Percentiles rank a stretch among this genome's conserved stretches.
Conservation (phyloP, 805 yeast genomes). For the Metschnikowia dekortorum region DNA sequence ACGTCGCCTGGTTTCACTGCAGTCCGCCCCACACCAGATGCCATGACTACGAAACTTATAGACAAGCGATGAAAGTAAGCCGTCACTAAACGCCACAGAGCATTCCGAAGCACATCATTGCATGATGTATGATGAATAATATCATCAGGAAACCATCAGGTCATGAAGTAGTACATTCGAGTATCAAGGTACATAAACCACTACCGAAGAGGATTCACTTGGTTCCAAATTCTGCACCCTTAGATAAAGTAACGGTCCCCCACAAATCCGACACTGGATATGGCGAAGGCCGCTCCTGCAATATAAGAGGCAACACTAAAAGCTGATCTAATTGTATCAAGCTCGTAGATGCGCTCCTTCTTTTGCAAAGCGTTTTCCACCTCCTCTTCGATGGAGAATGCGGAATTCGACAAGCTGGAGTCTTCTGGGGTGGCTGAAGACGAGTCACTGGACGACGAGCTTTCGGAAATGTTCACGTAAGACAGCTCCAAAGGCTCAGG, state of each 20-base stretch:
- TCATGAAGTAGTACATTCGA: too few species aligned
- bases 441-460: conserved; percentile 30
- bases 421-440: conserved; percentile 23
- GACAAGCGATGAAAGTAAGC: too few species aligned
- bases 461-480: conserved; percentile 40
- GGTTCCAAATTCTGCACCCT: not conserved
- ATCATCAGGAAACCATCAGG: too few species aligned
- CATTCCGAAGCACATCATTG: too few species aligned
- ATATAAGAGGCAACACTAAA: conserved; percentile 40
- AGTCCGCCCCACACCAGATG: too few species aligned
- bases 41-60: too few species aligned
- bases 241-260: conserved; percentile 42
- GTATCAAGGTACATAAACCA: too few species aligned
- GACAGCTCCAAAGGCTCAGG: conserved; percentile 34
- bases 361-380: conserved; percentile 40
- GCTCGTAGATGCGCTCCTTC: conserved; percentile 28
- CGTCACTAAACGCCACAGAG: too few species aligned
- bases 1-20: too few species aligned
- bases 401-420: conserved; percentile 5
- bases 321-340: conserved; percentile 31
- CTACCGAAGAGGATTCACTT: not conserved
- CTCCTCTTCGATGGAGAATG: conserved; percentile 35
- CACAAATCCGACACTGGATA: conserved; percentile 51
- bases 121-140: too few species aligned
- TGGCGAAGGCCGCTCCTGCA: conserved; percentile 42